Conservation (phyloP, 2,329 filamentous ascomycete species). For the Penicillium olsonii region DNA sequence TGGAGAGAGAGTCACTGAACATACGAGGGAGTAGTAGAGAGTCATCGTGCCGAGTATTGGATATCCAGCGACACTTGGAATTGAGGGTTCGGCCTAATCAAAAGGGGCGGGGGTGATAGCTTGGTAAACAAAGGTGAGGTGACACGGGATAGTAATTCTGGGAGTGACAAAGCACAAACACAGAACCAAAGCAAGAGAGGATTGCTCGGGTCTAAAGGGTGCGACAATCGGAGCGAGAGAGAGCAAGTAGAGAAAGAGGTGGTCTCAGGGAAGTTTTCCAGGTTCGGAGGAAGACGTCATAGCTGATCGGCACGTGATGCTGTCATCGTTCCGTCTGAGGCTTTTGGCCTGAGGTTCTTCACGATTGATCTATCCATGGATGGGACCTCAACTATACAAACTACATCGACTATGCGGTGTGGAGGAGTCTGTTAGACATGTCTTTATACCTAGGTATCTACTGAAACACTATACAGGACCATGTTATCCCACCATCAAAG, state of each 20-base stretch:
- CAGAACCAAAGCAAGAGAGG: not conserved
- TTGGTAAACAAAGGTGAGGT: conserved; percentile 19
- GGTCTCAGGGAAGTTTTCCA: conserved; percentile 62
- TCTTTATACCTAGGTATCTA: too few relatives aligned
- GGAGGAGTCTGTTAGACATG: too few relatives aligned
- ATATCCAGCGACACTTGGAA: conserved; percentile 3
- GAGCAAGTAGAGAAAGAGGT: conserved; percentile 52
- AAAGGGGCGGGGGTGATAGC: conserved; percentile 23
- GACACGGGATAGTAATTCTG: not conserved
- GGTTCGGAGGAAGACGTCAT: conserved; percentile 36
- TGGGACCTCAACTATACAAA: too few relatives aligned
- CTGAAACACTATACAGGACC: too few relatives aligned
- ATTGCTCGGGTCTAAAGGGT: conserved; percentile 11
- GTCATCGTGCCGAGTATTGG: conserved; percentile 57
- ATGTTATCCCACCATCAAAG: not conserved
- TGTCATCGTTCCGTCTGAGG: not conserved
- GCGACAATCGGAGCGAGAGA: conserved; percentile 42
- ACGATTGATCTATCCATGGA: not conserved
- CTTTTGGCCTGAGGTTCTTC: not conserved
- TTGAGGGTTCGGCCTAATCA: conserved; percentile 13
- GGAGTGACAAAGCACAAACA: not conserved
- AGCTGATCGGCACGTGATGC: conserved; percentile 22
- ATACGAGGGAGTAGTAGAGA: conserved; percentile 68
- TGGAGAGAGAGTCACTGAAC: conserved; percentile 29
- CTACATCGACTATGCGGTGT: too few relatives aligned